Evolutionary conservation across 2,329 filamentous ascomycete genomes (phyloP), one percentile per base, ranked within the genome.

Genomic region (Domatiomyces catenatus): DNA sequence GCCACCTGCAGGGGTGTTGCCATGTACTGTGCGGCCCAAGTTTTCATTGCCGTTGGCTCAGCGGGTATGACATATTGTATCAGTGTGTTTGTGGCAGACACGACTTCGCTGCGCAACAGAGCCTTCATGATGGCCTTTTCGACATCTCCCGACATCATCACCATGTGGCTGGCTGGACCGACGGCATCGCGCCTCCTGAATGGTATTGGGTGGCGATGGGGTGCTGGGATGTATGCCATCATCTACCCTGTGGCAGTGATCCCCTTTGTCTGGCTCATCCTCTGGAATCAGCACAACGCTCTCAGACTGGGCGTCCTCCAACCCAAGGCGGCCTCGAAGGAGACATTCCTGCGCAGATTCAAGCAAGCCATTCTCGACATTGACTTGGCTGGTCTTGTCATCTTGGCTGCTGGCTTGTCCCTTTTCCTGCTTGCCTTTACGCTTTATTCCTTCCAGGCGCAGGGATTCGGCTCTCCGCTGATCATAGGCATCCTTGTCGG

Each of bases 341-440:
- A 26, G 47, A 72, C 66, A 1, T 18, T 64, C 1, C 18, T 62
- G 5, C 64, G 75, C 55, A 71, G 70, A 1, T 42, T 75, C 20
- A 60, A 64, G 45, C 64, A 74, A 61, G 80, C 80, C 62, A 60
- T 69, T 36, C 66, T 74, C 36, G 74, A 83, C 56, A 77, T 83
- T 51, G 80, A 65, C 53, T 64, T 78, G 2, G 50, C 79, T 24
- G 80, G 81, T 12, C 67, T 82, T 19, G 50, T 83, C 26, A 67
- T 84, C 1, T 67, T 83, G 46, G 71, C 73, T 15, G 69, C 66
- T 1, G 81, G 78, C 0, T 74, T 82, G 60, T 70, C 75, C 1
- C 65, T 84, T 2, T 76, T 84, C 62, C 70, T 84, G 4, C 70
- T 85, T 17, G 75, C 81, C 0, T 81, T 85, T 65, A 77, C 67